Conservation (phyloP, 768 basidiomycete genomes). For the Sporobolomyces phaffii region DNA sequence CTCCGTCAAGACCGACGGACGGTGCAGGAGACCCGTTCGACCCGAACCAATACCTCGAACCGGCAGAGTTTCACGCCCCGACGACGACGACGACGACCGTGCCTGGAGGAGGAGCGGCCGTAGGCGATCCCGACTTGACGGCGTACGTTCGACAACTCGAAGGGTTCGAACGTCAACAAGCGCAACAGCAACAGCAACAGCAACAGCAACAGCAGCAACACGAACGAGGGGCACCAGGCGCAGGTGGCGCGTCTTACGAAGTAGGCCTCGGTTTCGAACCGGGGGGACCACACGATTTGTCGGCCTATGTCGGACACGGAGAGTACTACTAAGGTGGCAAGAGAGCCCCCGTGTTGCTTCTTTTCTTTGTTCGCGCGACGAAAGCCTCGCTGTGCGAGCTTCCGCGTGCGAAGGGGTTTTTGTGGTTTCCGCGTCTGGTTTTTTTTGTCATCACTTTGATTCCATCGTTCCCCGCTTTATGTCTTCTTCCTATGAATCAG, state of each 20-base stretch:
- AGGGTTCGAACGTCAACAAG: not conserved
- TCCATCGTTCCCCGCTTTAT: too few relatives aligned
- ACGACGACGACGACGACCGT: not conserved
- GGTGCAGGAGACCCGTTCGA: not conserved
- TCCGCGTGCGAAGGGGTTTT: too few relatives aligned
- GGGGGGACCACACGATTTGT: not conserved
- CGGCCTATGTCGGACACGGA: not conserved
- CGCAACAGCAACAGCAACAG: too few relatives aligned
- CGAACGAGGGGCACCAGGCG: not conserved
- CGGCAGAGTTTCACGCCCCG: not conserved
- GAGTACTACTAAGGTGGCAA: not conserved
- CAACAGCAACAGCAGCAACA: too few relatives aligned
- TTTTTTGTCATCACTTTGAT: not conserved
- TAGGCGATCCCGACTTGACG: too few relatives aligned
- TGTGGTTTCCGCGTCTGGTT: not conserved
- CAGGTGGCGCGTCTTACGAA: too few relatives aligned
- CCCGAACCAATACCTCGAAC: not conserved
- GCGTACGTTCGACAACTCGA: constrained; percentile 20
- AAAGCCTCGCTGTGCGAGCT: not conserved
- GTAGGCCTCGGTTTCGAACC: constrained; percentile 8
- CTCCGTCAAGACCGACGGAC: too few relatives aligned
- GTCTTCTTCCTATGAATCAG: too few relatives aligned
- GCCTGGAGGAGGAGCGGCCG: too few relatives aligned
- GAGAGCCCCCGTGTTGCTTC: not conserved
- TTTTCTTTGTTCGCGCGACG: too few relatives aligned